Evolutionary conservation across 2,329 filamentous ascomycete genomes (phyloP).

Genomic region (Didymella segeticola): DNA sequence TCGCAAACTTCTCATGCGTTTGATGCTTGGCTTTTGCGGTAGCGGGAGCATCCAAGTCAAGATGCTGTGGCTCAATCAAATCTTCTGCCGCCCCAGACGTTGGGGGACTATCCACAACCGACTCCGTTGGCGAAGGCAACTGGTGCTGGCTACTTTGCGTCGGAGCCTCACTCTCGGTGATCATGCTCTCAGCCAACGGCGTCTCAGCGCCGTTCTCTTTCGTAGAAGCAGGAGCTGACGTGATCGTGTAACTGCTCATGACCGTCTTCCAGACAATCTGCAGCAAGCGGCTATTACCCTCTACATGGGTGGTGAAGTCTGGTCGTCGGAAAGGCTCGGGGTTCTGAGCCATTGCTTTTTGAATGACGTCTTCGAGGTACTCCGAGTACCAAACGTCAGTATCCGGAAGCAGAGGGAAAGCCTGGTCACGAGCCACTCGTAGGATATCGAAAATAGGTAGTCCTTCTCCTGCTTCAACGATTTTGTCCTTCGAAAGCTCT

Average conservation of each 20-base stretch:
- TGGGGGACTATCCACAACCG: neutral
- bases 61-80: neutral
- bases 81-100: neutral
- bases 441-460: slow-evolving; percentile 3
- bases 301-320: slow-evolving; percentile 34
- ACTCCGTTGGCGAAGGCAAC: slow-evolving; percentile 7
- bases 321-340: slow-evolving; percentile 30
- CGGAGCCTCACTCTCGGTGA: slow-evolving; percentile 11
- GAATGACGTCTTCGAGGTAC: slow-evolving; percentile 33
- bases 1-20: no score
- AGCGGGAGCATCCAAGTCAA: neutral
- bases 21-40: neutral
- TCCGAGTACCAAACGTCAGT: slow-evolving; percentile 33
- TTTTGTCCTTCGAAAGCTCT: slow-evolving; percentile 31
- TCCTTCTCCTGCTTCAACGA: slow-evolving; percentile 4
- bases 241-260: slow-evolving; percentile 27
- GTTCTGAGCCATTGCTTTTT: slow-evolving; percentile 26
- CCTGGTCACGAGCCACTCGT: neutral
- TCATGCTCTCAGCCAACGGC: slow-evolving; percentile 1
- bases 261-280: slow-evolving; percentile 40
- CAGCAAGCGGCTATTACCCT: slow-evolving; percentile 34
- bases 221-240: neutral
- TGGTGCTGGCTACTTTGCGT: slow-evolving; percentile 1
- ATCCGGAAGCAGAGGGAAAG: slow-evolving; percentile 1
- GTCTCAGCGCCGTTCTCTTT: neutral